Base-by-base conservation (phyloP, 1,139 yeast genomes). In the Saccharomycopsis hybrid region DNA sequence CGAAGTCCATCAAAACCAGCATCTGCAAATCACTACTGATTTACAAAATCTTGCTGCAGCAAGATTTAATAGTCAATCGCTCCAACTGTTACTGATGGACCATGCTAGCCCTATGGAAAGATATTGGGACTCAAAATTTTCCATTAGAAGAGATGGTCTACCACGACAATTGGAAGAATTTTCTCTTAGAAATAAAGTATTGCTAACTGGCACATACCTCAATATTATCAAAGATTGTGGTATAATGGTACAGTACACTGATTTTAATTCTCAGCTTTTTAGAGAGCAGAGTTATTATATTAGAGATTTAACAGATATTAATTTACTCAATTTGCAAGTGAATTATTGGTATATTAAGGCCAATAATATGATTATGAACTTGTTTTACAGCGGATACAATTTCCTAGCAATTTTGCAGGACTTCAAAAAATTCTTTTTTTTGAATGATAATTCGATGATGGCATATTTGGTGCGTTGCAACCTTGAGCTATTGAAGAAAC, bases 181-280 rank as follows among this genome's bases (percentile, higher is more conserved):
- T n/a, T 78, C 74, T 1, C 64, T 81, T 1, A 86, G 84, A 58
- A 70, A 70, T 47, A 84, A 85, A 61, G 74, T 92, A 1, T 67
- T 92, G 30, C 71, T 81, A 48, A 88, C 97, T 0, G 99, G 99
- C 1, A 89, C 88, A 63, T 83, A 83, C 58, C 68, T 90, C 52
- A 86, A 87, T 58, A 82, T 92, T 3, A 74, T 85, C 51, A 75
- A 80, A 53, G 80, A 73, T 50, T 80, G 87, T 56, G 79, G 80
- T 1, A 66, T 66, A 9, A 56, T 57, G 4, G 64, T 49, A 24
- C 5, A 13, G n/a, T 25, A 41, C 27, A 41, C 11, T 36, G 25
- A 40, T 29, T 25, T 24, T 3, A 32, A 43, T 8, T 24, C 11
- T 9, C 9, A 9, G 9, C 5, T 36, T 11, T 36, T 11, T 36